Evolutionary conservation across 805 yeast genomes (phyloP), one percentile per base, ranked within the genome.

Genomic region (Yamadazyma akitaensis): DNA sequence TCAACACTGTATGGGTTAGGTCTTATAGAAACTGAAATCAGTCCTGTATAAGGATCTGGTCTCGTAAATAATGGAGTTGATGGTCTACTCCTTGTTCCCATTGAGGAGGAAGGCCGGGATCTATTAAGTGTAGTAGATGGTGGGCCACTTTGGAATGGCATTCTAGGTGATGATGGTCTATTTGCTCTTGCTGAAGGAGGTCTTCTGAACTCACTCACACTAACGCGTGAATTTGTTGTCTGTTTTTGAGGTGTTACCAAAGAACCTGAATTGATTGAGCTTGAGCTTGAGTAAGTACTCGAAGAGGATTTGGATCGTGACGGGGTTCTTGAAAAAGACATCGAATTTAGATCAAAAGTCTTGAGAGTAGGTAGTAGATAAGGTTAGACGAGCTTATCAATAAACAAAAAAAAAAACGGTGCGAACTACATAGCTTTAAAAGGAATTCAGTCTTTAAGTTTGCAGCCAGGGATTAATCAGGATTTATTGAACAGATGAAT

Each of bases 11-110:
- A 60, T 0, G 96, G 96, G 53, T 84, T 82, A 14, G 91, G 89
- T 50, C 97, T 70, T 11, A 89, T 77, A 0, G 90, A 78, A 1
- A 89, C 96, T 1, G 80, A 76, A 51, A 89, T 88, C 13, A 84
- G 74, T 1, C 95, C 95, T 3, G 80, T 74, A 57, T 84, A 86
- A 0, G 75, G 75, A 40, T 71, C 76, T 10, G 54, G 56, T 41
- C 46, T 53, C 6, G 50, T 30, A 31, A 58, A 59, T 1, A 65
- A 59, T 12, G 76, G 76, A 1, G 76, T 72, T 8, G 63, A 53
- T 1, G 76, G 75, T 41, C 76, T 55, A 44, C 46, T 34, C n/a
- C 53, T 48, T 10, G 70, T 66, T 59, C 48, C 37, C 37, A 35
- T 26, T 11, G 48, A 35, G 10, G 48, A 44, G 2, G 43, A 32